These are phyloP conservation scores for Leptodermis oblonga DNA, from an alignment of 257 asterid species.

Conservation along the genomic window DNA sequence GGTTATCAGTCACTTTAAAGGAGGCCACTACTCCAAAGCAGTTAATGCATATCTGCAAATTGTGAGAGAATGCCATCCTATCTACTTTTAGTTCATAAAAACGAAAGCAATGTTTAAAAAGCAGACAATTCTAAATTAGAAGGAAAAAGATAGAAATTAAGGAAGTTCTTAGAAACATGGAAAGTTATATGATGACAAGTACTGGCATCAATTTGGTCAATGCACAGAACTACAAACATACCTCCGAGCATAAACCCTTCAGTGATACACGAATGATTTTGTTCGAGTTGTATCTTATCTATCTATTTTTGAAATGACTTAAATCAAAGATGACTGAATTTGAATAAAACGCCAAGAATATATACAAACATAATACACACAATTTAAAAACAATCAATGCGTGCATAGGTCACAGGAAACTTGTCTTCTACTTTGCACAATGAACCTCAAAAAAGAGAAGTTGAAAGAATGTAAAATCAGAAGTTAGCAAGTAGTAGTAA, in stretches of 20 bases:
- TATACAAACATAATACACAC: not conserved
- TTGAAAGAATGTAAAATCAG: not conserved
- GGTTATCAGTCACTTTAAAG: not conserved
- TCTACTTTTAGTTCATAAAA: not conserved
- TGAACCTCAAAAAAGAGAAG: not conserved
- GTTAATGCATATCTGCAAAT: not conserved
- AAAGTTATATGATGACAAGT: not conserved
- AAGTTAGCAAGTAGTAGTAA: constrained; percentile 8
- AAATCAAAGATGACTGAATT: not conserved
- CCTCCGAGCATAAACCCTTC: not conserved
- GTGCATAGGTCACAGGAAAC: not conserved
- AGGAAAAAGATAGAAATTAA: not conserved
- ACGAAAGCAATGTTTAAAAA: not conserved
- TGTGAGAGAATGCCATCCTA: not conserved
- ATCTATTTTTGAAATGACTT: not conserved
- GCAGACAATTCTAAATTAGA: not conserved
- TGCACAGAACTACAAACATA: not conserved
- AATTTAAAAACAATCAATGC: not conserved
- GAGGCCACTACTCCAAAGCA: constrained; percentile 16
- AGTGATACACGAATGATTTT: not conserved
- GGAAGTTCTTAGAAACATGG: not conserved
- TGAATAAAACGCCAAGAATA: not conserved
- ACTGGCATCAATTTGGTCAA: not conserved
- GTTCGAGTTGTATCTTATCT: not conserved
- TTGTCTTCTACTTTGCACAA: not conserved